These are phyloP conservation scores for Aspergillus diversus DNA, from an alignment of 495 filamentous ascomycete genomes.

Conservation along the genomic window DNA sequence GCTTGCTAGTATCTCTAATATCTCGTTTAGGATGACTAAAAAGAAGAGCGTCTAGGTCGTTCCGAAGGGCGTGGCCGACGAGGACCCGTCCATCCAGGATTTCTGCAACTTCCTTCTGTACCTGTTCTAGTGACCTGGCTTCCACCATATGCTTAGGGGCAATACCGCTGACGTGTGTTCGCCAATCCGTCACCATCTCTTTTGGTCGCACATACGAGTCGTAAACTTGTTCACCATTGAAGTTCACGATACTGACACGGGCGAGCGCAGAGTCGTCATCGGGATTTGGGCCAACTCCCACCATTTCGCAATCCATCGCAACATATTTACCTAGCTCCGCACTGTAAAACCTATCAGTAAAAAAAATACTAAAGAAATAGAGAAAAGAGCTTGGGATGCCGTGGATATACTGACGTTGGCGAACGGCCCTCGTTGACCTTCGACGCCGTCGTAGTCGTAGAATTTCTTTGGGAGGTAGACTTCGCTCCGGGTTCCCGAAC, in stretches of 20 bases:
- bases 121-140: constrained; percentile 72
- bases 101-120: constrained; percentile 71
- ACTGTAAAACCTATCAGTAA: constrained; percentile 30
- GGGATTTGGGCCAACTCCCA: constrained; percentile 75
- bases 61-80: constrained; percentile 86
- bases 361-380: neutral
- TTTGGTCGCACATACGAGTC: constrained; percentile 85
- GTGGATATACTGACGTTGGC: constrained; percentile 37
- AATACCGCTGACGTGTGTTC: constrained; percentile 83
- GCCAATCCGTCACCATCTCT: constrained; percentile 81
- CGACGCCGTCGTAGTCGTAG: constrained; percentile 24
- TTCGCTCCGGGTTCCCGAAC: constrained; percentile 20
- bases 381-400: neutral
- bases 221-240: constrained; percentile 85
- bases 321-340: constrained; percentile 80
- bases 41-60: constrained; percentile 78
- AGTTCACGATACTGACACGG: constrained; percentile 86
- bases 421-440: constrained; percentile 58
- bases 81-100: constrained; percentile 75
- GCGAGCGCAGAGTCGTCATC: constrained; percentile 74
- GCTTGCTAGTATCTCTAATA: constrained; percentile 83
- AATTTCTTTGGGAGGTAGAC: constrained; percentile 31
- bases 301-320: constrained; percentile 97
- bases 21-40: constrained; percentile 75
- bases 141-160: constrained; percentile 66